Evolutionary conservation across 208 protist genomes (phyloP), one percentile per base, ranked within the genome.

Genomic region (Leishmania aethiopica): DNA sequence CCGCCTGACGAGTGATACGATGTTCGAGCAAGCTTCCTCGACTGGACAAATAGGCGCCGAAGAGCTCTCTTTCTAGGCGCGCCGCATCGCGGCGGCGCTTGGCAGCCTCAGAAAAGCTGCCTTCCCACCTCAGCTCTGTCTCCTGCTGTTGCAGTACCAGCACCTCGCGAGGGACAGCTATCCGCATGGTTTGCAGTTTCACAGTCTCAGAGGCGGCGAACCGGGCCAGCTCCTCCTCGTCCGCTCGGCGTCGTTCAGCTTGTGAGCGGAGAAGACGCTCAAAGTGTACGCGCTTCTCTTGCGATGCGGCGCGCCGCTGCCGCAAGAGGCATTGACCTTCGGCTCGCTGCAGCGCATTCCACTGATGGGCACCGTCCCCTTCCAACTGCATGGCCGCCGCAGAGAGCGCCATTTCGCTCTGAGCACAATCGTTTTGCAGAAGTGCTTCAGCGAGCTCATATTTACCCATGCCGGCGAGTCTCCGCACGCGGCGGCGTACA

Each of bases 331-430:
- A 64, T 42, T 84, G 78, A 8, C 60, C 60, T 72, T 87, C 88
- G 3, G 92, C 88, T 28, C 88, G 82, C 32, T 86, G 77, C 84
- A 95, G 90, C 5, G 87, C 70, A 67, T 88, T 88, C 86, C 86
- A 91, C 78, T 95, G 84, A 22, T 83, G 66, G n/a, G 89, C 87
- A 59, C 90, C 90, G n/a, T 90, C 89, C 62, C 86, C 84, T 13
- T 88, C 76, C 55, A 95, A 76, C n/a, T 83, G 75, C 66, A 77
- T 75, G n/a, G 75, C 70, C 25, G 84, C 81, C 25, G 35, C 57
- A 32, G 74, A n/a, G 11, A 79, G 35, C 3, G 80, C 49, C 13
- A 75, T 77, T 71, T 84, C 45, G 10, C 84, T 71, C 42, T 25
- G 69, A 25, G 75, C 81, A 3, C 71, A 51, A 35, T 82, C 85